A percentile compares a stretch with the other conserved stretches of the same genome.
These are phyloP conservation scores for Trichoderma simmonsii DNA, from an alignment of 2,329 filamentous ascomycete species.

Conservation along the genomic window DNA sequence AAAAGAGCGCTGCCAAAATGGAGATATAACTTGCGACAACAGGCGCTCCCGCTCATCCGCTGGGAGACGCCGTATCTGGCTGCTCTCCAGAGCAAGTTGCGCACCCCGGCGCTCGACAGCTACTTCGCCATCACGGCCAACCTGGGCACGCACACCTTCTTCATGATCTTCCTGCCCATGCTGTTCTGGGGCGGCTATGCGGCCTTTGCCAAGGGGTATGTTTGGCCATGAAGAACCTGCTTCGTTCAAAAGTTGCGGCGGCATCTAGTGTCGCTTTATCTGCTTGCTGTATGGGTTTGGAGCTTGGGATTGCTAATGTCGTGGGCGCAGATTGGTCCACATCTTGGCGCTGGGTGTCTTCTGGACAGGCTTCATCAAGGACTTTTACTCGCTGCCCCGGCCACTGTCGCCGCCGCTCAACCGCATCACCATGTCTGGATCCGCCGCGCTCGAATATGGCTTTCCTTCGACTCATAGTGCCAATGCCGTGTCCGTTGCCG, in stretches of 20 bases:
- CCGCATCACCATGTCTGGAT: constrained; percentile 96
- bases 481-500: constrained; percentile 90
- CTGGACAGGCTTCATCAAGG: constrained; percentile 90
- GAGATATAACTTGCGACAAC: constrained; percentile 82
- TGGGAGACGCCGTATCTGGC: constrained; percentile 96
- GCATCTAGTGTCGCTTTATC: not conserved
- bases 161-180: constrained; percentile 92
- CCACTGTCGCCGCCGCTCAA: constrained; percentile 89
- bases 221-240: constrained; percentile 22
- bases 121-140: constrained; percentile 98
- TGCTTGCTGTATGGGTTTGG: not conserved
- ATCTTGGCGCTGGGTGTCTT: constrained; percentile 77
- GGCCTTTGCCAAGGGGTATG: constrained; percentile 80
- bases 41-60: constrained; percentile 79
- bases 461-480: constrained; percentile 97
- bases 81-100: constrained; percentile 73
- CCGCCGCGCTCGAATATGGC: constrained; percentile 90
- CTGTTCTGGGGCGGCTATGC: constrained; percentile 95
- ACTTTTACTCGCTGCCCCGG: constrained; percentile 86
- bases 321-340: constrained; percentile 57
- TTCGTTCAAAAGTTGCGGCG: not conserved
- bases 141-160: constrained; percentile 95
- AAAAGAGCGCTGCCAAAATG: constrained; percentile 79
- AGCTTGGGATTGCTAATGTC: constrained; percentile 22
- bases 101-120: constrained; percentile 81